Conservation (phyloP, 345 rosid species). For the Populus alba region DNA sequence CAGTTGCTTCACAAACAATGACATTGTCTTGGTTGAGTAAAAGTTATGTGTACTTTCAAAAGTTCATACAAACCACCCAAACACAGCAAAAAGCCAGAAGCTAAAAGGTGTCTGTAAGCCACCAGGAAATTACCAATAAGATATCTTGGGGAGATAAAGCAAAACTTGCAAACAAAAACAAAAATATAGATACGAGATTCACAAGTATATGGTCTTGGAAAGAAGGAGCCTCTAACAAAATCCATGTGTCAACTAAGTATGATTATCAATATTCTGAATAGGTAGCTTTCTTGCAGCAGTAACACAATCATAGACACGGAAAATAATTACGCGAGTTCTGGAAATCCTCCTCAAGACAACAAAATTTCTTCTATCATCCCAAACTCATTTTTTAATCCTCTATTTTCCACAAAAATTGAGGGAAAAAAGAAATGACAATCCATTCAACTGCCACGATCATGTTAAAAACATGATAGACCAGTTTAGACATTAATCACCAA, state of each 20-base stretch:
- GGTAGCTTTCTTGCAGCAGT: not conserved
- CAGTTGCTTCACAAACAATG: not conserved
- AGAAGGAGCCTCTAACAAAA: not conserved
- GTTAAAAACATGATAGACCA: constrained; percentile 3
- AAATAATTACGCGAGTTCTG: not conserved
- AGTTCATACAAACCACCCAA: not conserved
- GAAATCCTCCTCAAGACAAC: not conserved
- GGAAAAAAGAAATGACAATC: not conserved
- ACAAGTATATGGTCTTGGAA: not conserved
- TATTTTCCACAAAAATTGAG: not conserved
- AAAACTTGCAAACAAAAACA: not conserved
- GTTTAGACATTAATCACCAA: not conserved
- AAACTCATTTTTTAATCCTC: not conserved
- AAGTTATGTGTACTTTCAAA: not conserved
- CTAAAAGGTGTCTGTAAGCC: no score
- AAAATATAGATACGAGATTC: not conserved
- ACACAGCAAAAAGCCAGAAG: no score
- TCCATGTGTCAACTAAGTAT: not conserved
- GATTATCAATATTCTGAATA: not conserved
- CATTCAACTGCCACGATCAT: not conserved
- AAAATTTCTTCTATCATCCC: not conserved
- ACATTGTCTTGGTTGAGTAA: not conserved
- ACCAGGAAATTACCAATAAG: no score
- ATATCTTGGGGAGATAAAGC: not conserved
- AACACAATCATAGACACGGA: not conserved